phyloP scores from a whole-genome alignment of 2,329 filamentous ascomycete species.

The Arthrobotrys sinensis region DNA sequence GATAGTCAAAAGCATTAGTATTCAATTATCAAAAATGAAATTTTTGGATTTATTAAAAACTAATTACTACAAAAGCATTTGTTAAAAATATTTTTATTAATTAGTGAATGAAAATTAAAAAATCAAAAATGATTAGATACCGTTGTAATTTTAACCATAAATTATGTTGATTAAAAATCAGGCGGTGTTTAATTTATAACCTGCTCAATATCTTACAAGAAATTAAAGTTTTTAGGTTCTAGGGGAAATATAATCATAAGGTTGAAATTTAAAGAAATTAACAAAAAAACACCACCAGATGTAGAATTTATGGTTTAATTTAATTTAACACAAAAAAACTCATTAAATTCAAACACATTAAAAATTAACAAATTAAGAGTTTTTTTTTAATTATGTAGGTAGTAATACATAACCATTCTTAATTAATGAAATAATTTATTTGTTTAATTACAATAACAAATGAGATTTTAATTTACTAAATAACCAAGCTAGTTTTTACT shows the following conservation, averaged over 20 bases:
- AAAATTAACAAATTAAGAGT: background rate
- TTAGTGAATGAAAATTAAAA: background rate
- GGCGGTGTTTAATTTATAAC: background rate
- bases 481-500: constrained; percentile 67
- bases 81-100: background rate
- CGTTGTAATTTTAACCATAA: background rate
- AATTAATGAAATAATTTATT: constrained; percentile 69
- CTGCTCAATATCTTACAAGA: background rate
- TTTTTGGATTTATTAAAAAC: no score
- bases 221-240: constrained; percentile 1
- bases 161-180: background rate
- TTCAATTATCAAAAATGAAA: no score
- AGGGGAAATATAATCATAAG: background rate
- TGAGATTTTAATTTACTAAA: constrained; percentile 69
- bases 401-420: constrained; percentile 70
- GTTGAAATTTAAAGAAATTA: background rate
- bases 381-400: constrained; percentile 67
- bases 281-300: background rate
- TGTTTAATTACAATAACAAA: constrained; percentile 70
- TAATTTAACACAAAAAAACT: background rate
- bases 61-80: background rate
- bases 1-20: no score
- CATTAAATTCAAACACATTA: background rate
- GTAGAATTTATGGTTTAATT: background rate
- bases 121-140: background rate